Percentiles rank a stretch among this genome's conserved stretches.
These are phyloP conservation scores for Aspergillus fischeri DNA, from an alignment of 2,329 filamentous ascomycete genomes.

Conservation along the genomic window DNA sequence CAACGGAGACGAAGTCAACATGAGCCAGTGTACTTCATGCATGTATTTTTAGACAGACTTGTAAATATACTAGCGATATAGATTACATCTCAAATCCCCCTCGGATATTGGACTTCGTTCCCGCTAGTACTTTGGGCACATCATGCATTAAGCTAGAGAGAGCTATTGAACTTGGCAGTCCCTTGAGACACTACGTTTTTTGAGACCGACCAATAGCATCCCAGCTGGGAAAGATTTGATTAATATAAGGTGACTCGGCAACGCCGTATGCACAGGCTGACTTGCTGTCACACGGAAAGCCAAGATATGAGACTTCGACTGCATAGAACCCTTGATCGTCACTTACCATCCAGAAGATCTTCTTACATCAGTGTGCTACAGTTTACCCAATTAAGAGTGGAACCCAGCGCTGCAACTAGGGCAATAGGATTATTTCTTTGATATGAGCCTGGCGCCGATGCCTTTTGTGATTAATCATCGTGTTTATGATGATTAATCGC, in stretches of 20 bases:
- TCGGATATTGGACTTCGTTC: background rate
- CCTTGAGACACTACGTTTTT: background rate
- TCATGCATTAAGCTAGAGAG: background rate
- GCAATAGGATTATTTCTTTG: background rate
- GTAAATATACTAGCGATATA: background rate
- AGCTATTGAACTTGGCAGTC: background rate
- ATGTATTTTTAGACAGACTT: slow-evolving; percentile 3
- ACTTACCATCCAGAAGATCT: no score
- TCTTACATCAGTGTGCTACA: no score
- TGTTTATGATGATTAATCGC: background rate
- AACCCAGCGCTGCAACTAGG: background rate
- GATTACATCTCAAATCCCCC: background rate
- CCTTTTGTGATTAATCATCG: background rate
- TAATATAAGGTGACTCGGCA: no score
- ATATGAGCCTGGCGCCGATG: no score
- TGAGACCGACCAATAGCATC: background rate
- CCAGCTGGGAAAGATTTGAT: background rate
- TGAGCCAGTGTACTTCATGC: background rate
- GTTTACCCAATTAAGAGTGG: no score
- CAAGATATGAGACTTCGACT: background rate
- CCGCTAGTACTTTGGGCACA: background rate
- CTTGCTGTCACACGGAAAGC: background rate
- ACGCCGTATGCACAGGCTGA: background rate
- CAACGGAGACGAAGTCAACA: background rate
- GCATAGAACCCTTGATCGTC: no score